Percentiles rank a stretch among this genome's conserved stretches.
Conservation (phyloP, 2,329 filamentous ascomycete genomes). For the Beauveria medogensis region DNA sequence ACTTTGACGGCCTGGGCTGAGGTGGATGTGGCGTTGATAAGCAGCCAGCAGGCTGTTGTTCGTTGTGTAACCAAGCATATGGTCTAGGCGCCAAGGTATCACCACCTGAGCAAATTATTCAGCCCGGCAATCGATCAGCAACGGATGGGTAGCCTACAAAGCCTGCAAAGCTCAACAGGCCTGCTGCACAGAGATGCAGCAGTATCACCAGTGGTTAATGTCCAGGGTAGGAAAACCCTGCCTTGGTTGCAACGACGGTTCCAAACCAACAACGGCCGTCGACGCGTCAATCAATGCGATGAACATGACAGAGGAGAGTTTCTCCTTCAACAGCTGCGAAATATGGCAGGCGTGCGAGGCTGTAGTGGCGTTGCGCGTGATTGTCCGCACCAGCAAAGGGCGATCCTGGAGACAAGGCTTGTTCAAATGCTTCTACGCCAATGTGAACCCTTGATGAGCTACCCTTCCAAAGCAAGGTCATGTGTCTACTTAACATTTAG, state of each 20-base stretch:
- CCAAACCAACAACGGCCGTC: not conserved
- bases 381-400: not conserved
- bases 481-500: no score
- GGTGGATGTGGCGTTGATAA: not conserved
- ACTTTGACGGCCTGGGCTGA: not conserved
- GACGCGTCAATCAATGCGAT: not conserved
- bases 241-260: no score
- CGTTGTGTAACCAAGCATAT: not conserved
- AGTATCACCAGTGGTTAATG: no score
- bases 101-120: not conserved
- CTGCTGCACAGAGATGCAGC: no score
- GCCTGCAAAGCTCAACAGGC: not conserved
- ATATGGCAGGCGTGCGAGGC: not conserved
- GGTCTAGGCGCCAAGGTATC: constrained; percentile 1
- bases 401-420: not conserved
- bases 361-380: not conserved
- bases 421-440: no score
- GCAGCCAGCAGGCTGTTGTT: not conserved
- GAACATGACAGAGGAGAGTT: not conserved
- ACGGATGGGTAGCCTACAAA: not conserved
- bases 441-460: no score
- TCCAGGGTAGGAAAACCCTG: not conserved
- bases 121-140: not conserved
- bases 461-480: no score
- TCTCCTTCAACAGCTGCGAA: not conserved